A percentile compares a stretch with the other conserved stretches of the same genome.
Evolutionary conservation across 768 basidiomycete genomes (phyloP).

Genomic region (Leccinum boreale): DNA sequence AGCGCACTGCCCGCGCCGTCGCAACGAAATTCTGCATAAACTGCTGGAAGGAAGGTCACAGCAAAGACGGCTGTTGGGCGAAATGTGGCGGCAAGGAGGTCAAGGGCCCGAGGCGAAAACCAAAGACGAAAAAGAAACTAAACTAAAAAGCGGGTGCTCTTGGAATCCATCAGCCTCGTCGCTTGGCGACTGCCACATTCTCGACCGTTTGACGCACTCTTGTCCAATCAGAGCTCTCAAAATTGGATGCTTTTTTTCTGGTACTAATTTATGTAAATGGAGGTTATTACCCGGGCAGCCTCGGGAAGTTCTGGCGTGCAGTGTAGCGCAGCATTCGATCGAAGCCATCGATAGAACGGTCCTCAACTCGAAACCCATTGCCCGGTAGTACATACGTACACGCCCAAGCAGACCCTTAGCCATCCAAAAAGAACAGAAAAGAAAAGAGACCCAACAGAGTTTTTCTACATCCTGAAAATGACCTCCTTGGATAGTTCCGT

Average conservation of each 20-base stretch:
- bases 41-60: neutral
- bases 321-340: neutral
- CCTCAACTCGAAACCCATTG: neutral
- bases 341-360: neutral
- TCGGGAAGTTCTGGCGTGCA: too few relatives aligned
- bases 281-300: too few relatives aligned
- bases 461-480: conserved; percentile 31
- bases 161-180: too few relatives aligned
- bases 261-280: too few relatives aligned
- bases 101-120: neutral
- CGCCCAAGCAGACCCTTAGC: neutral
- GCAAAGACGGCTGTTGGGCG: neutral
- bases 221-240: too few relatives aligned
- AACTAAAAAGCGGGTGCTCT: neutral
- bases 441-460: neutral
- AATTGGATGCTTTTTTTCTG: too few relatives aligned
- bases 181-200: too few relatives aligned
- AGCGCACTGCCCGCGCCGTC: neutral
- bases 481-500: conserved; percentile 40
- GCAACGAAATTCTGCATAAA: neutral
- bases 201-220: too few relatives aligned
- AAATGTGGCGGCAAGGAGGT: neutral
- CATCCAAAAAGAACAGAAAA: neutral
- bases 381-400: neutral
- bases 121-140: neutral